A percentile compares a stretch with the other conserved stretches of the same genome.
Evolutionary conservation across 1,284 basidiomycete genomes (phyloP).

Genomic region (Tranzscheliella williamsii): DNA sequence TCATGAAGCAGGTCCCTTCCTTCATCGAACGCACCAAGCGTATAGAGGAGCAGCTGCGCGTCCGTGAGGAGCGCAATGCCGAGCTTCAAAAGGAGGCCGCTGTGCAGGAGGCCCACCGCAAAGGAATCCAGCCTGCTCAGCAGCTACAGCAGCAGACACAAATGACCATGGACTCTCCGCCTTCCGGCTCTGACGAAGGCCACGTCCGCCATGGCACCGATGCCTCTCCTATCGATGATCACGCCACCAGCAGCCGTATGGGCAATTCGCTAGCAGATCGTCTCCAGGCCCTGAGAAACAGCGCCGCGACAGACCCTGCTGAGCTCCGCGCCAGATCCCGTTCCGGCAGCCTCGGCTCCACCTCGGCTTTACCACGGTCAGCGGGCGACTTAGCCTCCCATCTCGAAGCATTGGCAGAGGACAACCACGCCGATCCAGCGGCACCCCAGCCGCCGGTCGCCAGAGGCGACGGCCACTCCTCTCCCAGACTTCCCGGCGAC

Average conservation of each 20-base stretch:
- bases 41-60: constrained; percentile 47
- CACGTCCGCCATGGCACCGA: constrained; percentile 29
- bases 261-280: constrained; percentile 33
- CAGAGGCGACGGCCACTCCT: neutral
- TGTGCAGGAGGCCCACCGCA: constrained; percentile 1
- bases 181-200: constrained; percentile 14
- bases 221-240: constrained; percentile 25
- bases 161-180: neutral
- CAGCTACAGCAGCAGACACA: neutral
- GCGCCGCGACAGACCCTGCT: constrained; percentile 22
- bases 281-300: constrained; percentile 31
- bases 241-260: constrained; percentile 17
- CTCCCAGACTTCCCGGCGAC: constrained; percentile 1
- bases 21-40: constrained; percentile 52
- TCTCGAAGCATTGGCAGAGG: constrained; percentile 16
- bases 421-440: neutral
- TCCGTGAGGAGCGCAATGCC: constrained; percentile 47
- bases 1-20: constrained; percentile 53
- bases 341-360: constrained; percentile 9
- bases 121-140: neutral
- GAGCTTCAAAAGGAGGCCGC: constrained; percentile 16
- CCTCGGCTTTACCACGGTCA: constrained; percentile 3
- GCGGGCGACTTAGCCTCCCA: constrained; percentile 14
- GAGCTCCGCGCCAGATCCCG: constrained; percentile 18
- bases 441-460: neutral